Percentiles rank a stretch among this genome's conserved stretches.
Evolutionary conservation across 139 green algal genomes (phyloP).

Genomic region (Picocystis salinarum): DNA sequence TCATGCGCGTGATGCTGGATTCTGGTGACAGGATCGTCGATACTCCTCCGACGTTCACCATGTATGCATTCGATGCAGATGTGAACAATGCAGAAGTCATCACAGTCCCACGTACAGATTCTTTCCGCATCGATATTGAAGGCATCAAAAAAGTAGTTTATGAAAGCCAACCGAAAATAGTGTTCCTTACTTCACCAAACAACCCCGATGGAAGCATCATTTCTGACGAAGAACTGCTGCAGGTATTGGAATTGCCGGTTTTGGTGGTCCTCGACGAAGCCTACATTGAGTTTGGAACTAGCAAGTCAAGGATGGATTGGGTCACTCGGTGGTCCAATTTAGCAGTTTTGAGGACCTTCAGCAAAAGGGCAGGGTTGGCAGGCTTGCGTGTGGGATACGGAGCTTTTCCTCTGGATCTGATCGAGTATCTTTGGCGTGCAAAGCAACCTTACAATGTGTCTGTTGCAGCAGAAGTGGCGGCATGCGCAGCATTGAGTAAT

Average conservation of each 20-base stretch:
- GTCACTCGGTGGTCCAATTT: slow-evolving; percentile 69
- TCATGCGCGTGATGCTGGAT: slow-evolving; percentile 85
- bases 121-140: slow-evolving; percentile 75
- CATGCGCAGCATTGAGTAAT: slow-evolving; percentile 56
- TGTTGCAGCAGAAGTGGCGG: slow-evolving; percentile 68
- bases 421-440: slow-evolving; percentile 83
- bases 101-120: slow-evolving; percentile 55
- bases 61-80: slow-evolving; percentile 94
- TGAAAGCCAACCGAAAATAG: slow-evolving; percentile 71
- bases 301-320: slow-evolving; percentile 32
- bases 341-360: slow-evolving; percentile 93
- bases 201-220: slow-evolving; percentile 93
- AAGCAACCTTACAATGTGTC: slow-evolving; percentile 99
- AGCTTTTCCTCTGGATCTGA: slow-evolving; percentile 25
- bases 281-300: slow-evolving; percentile 89
- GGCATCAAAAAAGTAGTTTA: slow-evolving; percentile 48
- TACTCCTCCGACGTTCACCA: slow-evolving; percentile 87
- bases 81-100: slow-evolving; percentile 72
- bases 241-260: slow-evolving; percentile 57
- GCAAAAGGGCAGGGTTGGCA: slow-evolving; percentile 70
- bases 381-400: slow-evolving; percentile 42
- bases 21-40: slow-evolving; percentile 81
- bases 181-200: slow-evolving; percentile 97
- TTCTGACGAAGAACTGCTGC: slow-evolving; percentile 47
- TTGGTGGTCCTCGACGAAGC: slow-evolving; percentile 97